Evolutionary conservation across 805 yeast genomes (phyloP).

Genomic region (Wickerhamiella kazuoi): DNA sequence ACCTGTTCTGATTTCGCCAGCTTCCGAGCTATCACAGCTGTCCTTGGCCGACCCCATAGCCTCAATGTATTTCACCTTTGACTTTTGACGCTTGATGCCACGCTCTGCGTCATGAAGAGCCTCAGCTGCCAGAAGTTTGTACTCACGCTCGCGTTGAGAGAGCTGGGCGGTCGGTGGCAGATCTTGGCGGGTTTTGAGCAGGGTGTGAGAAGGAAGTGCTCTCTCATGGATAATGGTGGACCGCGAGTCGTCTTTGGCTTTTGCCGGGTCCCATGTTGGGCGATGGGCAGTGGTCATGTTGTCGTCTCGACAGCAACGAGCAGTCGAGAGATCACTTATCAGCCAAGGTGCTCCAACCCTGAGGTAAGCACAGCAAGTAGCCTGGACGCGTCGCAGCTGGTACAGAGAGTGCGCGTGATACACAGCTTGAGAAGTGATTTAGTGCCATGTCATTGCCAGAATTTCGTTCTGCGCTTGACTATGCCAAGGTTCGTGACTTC

Average conservation of each 20-base stretch:
- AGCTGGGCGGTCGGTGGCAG: not conserved
- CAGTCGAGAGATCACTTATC: not conserved
- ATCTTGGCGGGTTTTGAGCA: conserved; percentile 8
- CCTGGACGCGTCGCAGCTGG: not conserved
- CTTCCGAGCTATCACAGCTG: too few species aligned
- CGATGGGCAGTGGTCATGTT: conserved; percentile 7
- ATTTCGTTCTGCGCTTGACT: conserved; percentile 21
- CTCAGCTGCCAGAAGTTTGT: not conserved
- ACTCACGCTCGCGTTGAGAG: not conserved
- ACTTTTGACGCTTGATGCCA: not conserved
- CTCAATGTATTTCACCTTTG: too few species aligned
- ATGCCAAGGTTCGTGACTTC: conserved; percentile 52
- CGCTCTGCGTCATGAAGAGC: not conserved
- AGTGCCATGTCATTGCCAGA: conserved; percentile 10
- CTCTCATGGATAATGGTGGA: conserved; percentile 12
- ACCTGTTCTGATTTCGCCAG: too few species aligned
- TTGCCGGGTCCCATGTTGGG: conserved; percentile 14
- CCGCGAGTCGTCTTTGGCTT: conserved; percentile 7
- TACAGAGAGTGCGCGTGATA: not conserved
- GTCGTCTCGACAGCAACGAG: too few species aligned
- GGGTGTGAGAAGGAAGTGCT: conserved; percentile 11
- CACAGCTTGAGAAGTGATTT: too few species aligned
- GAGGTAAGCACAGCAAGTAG: not conserved
- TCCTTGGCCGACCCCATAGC: too few species aligned
- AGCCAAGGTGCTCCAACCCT: not conserved